phyloP scores from a whole-genome alignment of 345 rosid genomes.

The Brassica carinata region DNA sequence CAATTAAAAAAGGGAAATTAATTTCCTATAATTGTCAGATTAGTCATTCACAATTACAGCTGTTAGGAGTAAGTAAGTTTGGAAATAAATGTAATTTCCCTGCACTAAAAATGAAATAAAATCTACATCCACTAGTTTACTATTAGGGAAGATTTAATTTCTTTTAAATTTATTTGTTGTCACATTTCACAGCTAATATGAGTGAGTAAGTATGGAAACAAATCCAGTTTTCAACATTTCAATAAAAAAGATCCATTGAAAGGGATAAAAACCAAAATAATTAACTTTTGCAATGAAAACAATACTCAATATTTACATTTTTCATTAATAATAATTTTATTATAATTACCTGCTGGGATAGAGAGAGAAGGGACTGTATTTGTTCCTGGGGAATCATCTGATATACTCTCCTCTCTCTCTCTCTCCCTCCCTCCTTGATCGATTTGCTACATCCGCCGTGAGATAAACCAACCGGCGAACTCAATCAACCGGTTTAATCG shows the following conservation, averaged over 20 bases:
- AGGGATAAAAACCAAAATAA: neutral
- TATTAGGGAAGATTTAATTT: neutral
- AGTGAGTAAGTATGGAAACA: neutral
- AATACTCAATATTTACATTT: neutral
- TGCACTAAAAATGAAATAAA: neutral
- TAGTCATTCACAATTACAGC: neutral
- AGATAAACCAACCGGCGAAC: conserved; percentile 13
- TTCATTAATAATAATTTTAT: neutral
- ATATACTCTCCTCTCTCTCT: neutral
- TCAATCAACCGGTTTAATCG: neutral
- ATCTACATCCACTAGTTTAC: neutral
- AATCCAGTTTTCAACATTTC: neutral
- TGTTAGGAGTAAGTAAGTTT: neutral
- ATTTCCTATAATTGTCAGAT: neutral
- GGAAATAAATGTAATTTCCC: neutral
- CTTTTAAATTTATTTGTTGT: neutral
- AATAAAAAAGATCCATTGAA: conserved; percentile 1
- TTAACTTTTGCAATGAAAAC: neutral
- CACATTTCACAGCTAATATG: neutral
- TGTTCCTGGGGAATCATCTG: conserved; percentile 32
- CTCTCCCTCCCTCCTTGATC: neutral
- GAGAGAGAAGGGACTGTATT: conserved; percentile 28
- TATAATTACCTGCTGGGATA: conserved; percentile 7
- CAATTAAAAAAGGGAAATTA: neutral
- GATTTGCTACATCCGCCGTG: conserved; percentile 11